A percentile compares a stretch with the other conserved stretches of the same genome.
phyloP scores from a whole-genome alignment of 2,329 filamentous ascomycete species.

The Proliferodiscus dingleyae region DNA sequence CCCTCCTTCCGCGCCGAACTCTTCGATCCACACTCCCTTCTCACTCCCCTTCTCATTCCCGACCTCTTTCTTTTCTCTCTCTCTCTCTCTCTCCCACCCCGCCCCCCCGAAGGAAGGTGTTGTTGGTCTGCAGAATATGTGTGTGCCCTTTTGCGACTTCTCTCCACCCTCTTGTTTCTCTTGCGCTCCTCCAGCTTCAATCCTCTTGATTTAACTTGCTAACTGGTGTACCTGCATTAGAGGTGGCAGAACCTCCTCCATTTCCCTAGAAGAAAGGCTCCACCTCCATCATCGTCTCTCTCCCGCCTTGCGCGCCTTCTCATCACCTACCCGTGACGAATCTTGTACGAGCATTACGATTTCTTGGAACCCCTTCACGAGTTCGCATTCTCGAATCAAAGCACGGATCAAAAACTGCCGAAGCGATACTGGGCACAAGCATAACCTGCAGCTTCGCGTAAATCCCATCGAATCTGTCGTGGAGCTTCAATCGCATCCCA shows the following conservation, averaged over 20 bases:
- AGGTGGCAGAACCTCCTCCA: conserved; percentile 28
- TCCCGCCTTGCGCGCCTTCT: background rate
- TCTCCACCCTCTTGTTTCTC: conserved; percentile 3
- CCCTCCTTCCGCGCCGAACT: conserved; percentile 16
- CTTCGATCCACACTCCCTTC: conserved; percentile 12
- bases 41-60: conserved; percentile 13
- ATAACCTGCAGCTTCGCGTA: conserved; percentile 34
- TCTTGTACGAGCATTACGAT: conserved; percentile 27
- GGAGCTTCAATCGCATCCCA: conserved; percentile 31
- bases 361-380: conserved; percentile 15
- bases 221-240: conserved; percentile 34
- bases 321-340: conserved; percentile 9
- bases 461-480: conserved; percentile 28
- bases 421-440: conserved; percentile 33
- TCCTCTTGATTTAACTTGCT: conserved; percentile 27
- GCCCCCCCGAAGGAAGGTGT: conserved; percentile 21
- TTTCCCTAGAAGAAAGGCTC: conserved; percentile 19
- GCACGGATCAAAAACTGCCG: conserved; percentile 27
- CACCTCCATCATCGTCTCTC: conserved; percentile 7
- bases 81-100: too few relatives aligned
- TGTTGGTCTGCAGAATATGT: conserved; percentile 25
- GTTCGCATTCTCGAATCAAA: conserved; percentile 27
- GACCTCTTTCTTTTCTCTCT: conserved; percentile 26
- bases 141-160: conserved; percentile 2
- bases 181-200: conserved; percentile 18